Conservation (phyloP, 2,329 filamentous ascomycete genomes). For the Sporothrix inflata region DNA sequence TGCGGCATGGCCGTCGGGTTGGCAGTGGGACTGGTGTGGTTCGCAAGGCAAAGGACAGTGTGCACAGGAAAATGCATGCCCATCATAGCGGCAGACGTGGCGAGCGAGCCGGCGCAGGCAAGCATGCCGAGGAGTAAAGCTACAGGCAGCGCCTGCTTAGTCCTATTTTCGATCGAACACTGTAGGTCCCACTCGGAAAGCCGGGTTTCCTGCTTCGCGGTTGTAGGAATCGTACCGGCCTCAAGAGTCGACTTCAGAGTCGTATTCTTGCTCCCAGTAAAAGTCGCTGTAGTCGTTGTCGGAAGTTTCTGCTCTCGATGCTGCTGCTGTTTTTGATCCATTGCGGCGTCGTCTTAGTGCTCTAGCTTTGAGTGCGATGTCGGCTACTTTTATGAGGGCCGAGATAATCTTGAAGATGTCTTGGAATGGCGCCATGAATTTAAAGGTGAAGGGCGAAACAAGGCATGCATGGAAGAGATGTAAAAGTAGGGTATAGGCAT, state of each 20-base stretch:
- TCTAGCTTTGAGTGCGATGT: constrained; percentile 7
- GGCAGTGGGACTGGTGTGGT: not conserved
- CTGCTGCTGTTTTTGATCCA: not conserved
- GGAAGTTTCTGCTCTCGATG: not conserved
- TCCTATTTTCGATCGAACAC: not conserved
- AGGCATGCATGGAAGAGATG: not conserved
- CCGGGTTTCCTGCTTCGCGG: not conserved
- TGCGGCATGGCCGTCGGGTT: not conserved
- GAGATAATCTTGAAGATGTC: constrained; percentile 2
- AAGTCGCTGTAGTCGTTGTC: not conserved
- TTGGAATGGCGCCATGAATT: constrained; percentile 6
- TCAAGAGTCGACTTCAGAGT: not conserved
- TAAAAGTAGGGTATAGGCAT: not conserved
- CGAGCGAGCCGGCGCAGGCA: constrained; percentile 18
- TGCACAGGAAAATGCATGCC: constrained; percentile 29
- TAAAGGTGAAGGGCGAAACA: not conserved
- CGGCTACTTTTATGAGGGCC: not conserved
- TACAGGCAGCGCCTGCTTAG: constrained; percentile 16
- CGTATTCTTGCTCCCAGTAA: constrained; percentile 2
- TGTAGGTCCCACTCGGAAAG: not conserved
- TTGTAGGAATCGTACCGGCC: not conserved
- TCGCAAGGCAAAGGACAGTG: constrained; percentile 22
- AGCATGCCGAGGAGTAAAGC: constrained; percentile 11
- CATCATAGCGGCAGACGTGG: constrained; percentile 21
- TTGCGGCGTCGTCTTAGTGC: not conserved